These are phyloP conservation scores for Teunomyces gatunensis DNA, from an alignment of 805 yeast species.

Conservation along the genomic window DNA sequence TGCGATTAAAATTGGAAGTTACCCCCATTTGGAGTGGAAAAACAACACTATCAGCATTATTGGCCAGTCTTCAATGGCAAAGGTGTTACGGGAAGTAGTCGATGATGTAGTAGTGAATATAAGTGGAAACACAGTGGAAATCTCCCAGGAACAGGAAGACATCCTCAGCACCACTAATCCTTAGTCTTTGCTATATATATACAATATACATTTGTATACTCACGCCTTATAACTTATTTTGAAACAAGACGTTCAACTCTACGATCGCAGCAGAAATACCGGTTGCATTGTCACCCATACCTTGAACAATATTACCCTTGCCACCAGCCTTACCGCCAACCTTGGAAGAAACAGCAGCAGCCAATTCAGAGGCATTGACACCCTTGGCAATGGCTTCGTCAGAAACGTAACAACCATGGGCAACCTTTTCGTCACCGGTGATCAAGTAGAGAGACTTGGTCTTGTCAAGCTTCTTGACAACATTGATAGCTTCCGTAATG, in stretches of 20 bases:
- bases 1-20: constrained; percentile 71
- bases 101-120: constrained; percentile 44
- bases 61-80: constrained; percentile 46
- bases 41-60: constrained; percentile 72
- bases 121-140: constrained; percentile 52
- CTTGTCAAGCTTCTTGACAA: constrained; percentile 72
- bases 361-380: constrained; percentile 72
- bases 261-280: constrained; percentile 73
- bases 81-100: constrained; percentile 44
- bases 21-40: constrained; percentile 70
- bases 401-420: constrained; percentile 91
- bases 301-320: constrained; percentile 93
- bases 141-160: constrained; percentile 56
- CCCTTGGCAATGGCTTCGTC: constrained; percentile 68
- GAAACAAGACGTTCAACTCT: constrained; percentile 60
- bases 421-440: constrained; percentile 78
- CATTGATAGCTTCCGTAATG: constrained; percentile 86
- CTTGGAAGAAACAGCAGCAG: constrained; percentile 61
- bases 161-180: constrained; percentile 29
- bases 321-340: constrained; percentile 99
- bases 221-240: constrained; percentile 48
- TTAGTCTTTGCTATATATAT: not conserved
- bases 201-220: not conserved
- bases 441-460: constrained; percentile 76
- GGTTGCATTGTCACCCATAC: constrained; percentile 83